Conservation (phyloP, 352 stramenopile species). For the Elongisporangium anandrum region DNA sequence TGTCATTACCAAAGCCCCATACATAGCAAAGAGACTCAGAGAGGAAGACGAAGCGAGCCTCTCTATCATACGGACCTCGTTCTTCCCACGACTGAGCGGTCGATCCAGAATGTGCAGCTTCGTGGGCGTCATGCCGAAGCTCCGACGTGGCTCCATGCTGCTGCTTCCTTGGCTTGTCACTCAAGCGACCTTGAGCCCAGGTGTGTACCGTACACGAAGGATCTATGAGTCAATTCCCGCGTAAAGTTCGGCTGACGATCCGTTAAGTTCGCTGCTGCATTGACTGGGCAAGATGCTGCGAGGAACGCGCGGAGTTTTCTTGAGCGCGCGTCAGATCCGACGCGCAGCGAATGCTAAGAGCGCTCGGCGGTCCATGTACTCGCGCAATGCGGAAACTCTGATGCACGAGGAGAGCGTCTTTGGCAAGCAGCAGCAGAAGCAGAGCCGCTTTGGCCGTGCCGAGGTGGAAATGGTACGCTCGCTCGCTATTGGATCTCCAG, state of each 20-base stretch:
- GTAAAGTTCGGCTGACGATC: background rate
- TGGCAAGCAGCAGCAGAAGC: slow-evolving; percentile 43
- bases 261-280: background rate
- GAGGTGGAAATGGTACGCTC: slow-evolving; percentile 32
- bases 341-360: slow-evolving; percentile 33
- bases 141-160: slow-evolving; percentile 54
- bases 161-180: background rate
- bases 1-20: background rate
- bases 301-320: slow-evolving; percentile 38
- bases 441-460: slow-evolving; percentile 40
- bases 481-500: slow-evolving; percentile 1
- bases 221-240: no score
- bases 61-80: slow-evolving; percentile 30
- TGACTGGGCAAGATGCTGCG: slow-evolving; percentile 35
- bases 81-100: slow-evolving; percentile 71
- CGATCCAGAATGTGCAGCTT: slow-evolving; percentile 78
- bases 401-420: slow-evolving; percentile 40
- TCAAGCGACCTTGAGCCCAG: no score
- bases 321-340: slow-evolving; percentile 45
- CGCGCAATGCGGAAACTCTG: slow-evolving; percentile 11
- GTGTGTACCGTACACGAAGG: background rate
- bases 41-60: background rate
- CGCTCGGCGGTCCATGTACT: slow-evolving; percentile 12
- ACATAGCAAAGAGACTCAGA: background rate
- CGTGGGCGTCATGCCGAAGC: slow-evolving; percentile 41